Evolutionary conservation across 305 asterid species (phyloP), one percentile per base, ranked within the genome.

Genomic region (Striga hermonthica): DNA sequence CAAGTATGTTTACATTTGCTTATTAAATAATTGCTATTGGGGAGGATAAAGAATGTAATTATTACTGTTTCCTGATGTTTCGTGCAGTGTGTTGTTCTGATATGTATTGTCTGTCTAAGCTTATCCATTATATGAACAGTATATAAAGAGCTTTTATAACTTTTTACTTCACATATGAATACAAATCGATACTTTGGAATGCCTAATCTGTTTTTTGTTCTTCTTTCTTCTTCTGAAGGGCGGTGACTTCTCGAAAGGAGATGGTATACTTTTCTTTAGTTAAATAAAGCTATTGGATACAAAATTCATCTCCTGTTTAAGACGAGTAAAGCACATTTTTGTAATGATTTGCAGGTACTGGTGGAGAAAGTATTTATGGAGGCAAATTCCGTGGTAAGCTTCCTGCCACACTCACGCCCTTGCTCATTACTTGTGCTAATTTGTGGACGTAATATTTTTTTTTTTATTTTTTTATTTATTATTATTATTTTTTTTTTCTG

Each of bases 291-390:
- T 79, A 84, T 76, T 74, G 69, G 68, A 77, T 84, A 65, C 76
- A 81, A 72, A 85, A 78, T 82, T 83, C 82, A 75, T 74, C 86
- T 71, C 80, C 85, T 75, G 77, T 90, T 80, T 77, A 84, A 79
- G 83, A 85, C 84, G 75, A 76, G 85, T 87, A 82, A 84, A 87
- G 84, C 82, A 72, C 79, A 65, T 68, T 82, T 76, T 87, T 89
- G 83, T 86, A 77, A 81, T 90, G 90, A 88, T 78, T 90, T 90
- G 94, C 97, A 93, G 99, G 97, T 86, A 93, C 96, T 73, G 99
- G 99, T 76, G 99, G 99, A 71, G 99, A 93, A 80, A 90, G 99
- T 78, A 86, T 93, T 37, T 90, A 84, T 68, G 99, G 97, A 71
- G 97, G 97, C 70, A 93, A 86, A 79, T 90, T 90, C 78, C 80